Evolutionary conservation across 2,329 filamentous ascomycete genomes (phyloP).

Genomic region (Metarhizium sp.): DNA sequence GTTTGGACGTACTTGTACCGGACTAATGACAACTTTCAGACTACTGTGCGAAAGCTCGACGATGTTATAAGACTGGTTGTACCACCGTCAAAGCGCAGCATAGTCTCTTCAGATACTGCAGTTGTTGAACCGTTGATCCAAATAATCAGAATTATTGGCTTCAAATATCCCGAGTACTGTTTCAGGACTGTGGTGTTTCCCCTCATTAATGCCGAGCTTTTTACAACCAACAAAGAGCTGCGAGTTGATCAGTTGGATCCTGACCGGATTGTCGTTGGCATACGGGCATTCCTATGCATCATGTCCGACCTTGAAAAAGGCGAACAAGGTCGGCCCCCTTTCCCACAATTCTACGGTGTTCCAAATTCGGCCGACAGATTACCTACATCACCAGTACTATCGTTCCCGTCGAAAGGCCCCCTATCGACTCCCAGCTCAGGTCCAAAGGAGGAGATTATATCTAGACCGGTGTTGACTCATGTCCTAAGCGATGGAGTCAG

Average conservation of each 20-base stretch:
- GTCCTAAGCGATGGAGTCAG: slow-evolving; percentile 66
- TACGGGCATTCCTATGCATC: slow-evolving; percentile 84
- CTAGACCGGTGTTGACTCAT: slow-evolving; percentile 51
- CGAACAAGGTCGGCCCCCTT: slow-evolving; percentile 68
- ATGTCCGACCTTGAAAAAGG: slow-evolving; percentile 88
- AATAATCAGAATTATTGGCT: slow-evolving; percentile 88
- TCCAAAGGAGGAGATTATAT: slow-evolving; percentile 53
- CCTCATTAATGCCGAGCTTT: slow-evolving; percentile 85
- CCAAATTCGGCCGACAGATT: slow-evolving; percentile 31
- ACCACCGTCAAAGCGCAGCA: slow-evolving; percentile 68
- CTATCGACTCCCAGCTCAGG: slow-evolving; percentile 15
- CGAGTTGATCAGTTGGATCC: slow-evolving; percentile 90
- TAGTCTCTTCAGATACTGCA: slow-evolving; percentile 73
- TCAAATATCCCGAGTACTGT: slow-evolving; percentile 86
- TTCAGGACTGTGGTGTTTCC: slow-evolving; percentile 92
- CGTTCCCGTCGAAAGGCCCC: slow-evolving; percentile 22
- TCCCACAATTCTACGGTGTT: slow-evolving; percentile 58
- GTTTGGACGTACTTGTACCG: slow-evolving; percentile 94
- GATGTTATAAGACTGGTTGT: slow-evolving; percentile 81
- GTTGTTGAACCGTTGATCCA: slow-evolving; percentile 87
- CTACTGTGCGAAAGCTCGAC: slow-evolving; percentile 70
- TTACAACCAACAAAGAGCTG: slow-evolving; percentile 64
- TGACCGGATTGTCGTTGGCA: slow-evolving; percentile 94
- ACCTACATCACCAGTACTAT: slow-evolving; percentile 40
- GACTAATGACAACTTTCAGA: slow-evolving; percentile 59